A percentile compares a stretch with the other conserved stretches of the same genome.
These are phyloP conservation scores for Haplosporangium sp. DNA, from an alignment of 371 early-diverging fungal genomes.

Conservation along the genomic window DNA sequence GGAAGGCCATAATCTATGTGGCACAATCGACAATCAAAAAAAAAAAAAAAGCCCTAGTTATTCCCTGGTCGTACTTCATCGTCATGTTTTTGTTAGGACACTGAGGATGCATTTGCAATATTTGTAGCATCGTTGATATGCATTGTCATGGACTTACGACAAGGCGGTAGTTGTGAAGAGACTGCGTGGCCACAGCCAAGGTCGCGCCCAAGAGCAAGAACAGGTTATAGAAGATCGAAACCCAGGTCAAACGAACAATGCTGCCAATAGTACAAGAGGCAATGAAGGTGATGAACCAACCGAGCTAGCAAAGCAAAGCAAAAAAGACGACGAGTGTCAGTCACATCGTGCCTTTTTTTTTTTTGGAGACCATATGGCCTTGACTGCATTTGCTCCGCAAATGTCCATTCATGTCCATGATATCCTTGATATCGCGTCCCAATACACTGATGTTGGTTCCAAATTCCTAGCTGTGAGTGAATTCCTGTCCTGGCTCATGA, in stretches of 20 bases:
- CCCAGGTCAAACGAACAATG: conserved; percentile 61
- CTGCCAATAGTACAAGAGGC: conserved; percentile 66
- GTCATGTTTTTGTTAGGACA: too few relatives aligned
- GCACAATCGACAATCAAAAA: background rate
- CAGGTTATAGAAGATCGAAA: conserved; percentile 71
- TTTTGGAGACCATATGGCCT: background rate
- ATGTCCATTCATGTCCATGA: too few relatives aligned
- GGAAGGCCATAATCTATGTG: conserved; percentile 59
- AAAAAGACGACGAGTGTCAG: background rate
- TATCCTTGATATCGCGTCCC: too few relatives aligned
- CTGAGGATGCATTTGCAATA: too few relatives aligned
- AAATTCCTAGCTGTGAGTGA: too few relatives aligned
- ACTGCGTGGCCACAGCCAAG: conserved; percentile 59
- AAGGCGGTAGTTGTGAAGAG: conserved; percentile 55
- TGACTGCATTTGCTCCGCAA: too few relatives aligned
- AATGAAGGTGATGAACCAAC: conserved; percentile 77
- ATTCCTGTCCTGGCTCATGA: too few relatives aligned
- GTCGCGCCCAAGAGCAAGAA: conserved; percentile 55
- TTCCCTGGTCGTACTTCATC: background rate
- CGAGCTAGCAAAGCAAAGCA: conserved; percentile 57
- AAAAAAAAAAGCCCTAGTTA: background rate
- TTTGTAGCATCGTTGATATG: too few relatives aligned
- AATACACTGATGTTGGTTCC: too few relatives aligned
- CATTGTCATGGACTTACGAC: conserved; percentile 27
- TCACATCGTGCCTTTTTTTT: background rate